Conservation (phyloP, 345 rosid genomes). For the Ricinus communis region DNA sequence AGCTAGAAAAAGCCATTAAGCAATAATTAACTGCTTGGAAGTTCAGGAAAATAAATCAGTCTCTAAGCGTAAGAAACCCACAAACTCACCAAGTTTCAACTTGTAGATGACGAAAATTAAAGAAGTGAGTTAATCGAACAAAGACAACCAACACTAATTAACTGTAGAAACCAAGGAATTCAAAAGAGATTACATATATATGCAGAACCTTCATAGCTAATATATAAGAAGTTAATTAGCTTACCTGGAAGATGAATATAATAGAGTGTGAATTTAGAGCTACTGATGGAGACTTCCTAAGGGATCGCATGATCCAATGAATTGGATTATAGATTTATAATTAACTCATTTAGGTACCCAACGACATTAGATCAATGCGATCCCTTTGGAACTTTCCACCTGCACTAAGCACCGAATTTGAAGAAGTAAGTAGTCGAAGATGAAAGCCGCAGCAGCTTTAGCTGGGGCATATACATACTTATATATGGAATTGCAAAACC, state of each 20-base stretch:
- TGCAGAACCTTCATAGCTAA: no score
- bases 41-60: no score
- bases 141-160: no score
- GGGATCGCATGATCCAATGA: conserved; percentile 65
- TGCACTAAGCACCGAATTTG: conserved; percentile 30
- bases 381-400: conserved; percentile 70
- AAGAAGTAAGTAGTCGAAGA: not conserved
- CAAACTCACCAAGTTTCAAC: not conserved
- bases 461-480: not conserved
- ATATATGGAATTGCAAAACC: not conserved
- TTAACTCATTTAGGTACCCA: not conserved
- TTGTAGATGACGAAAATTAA: no score
- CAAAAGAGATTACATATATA: no score
- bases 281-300: conserved; percentile 49
- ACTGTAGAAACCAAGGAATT: no score
- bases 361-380: conserved; percentile 60
- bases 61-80: not conserved
- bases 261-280: conserved; percentile 26
- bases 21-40: no score
- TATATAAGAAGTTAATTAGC: no score
- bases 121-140: no score
- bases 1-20: no score
- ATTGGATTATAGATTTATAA: not conserved
- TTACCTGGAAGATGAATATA: not conserved
- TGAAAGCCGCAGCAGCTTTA: not conserved